These are phyloP conservation scores for Ganoderma boninense DNA, from an alignment of 1,284 basidiomycete genomes.

Conservation along the genomic window DNA sequence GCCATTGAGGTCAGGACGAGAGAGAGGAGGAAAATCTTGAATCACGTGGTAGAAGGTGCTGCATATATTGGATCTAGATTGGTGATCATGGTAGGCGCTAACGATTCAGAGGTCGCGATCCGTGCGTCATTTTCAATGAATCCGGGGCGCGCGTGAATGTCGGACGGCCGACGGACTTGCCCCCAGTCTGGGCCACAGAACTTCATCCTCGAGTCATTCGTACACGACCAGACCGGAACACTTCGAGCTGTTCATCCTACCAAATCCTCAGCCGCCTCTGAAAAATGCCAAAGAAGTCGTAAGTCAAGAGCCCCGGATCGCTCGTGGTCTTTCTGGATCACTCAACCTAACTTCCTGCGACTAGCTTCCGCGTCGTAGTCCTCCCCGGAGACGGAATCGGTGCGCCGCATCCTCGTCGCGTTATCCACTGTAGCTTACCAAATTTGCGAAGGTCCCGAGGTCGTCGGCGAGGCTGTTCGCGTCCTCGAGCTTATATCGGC, in stretches of 20 bases:
- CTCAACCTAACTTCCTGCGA: background rate
- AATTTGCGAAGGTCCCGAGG: slow-evolving; percentile 83
- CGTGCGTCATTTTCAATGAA: background rate
- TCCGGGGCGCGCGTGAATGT: background rate
- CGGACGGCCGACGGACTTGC: slow-evolving; percentile 28
- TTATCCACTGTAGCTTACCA: background rate
- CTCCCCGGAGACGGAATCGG: slow-evolving; percentile 98
- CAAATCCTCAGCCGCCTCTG: background rate
- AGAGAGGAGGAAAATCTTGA: slow-evolving; percentile 25
- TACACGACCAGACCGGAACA: background rate
- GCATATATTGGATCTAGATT: slow-evolving; percentile 21
- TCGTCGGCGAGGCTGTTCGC: slow-evolving; percentile 88
- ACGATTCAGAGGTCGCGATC: background rate
- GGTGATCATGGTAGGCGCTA: background rate
- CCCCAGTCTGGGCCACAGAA: background rate
- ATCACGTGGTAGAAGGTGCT: slow-evolving; percentile 29
- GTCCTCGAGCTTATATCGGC: slow-evolving; percentile 83
- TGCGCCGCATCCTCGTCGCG: slow-evolving; percentile 44
- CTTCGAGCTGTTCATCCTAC: background rate
- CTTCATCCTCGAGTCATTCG: background rate
- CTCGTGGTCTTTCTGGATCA: background rate
- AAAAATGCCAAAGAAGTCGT: slow-evolving; percentile 54
- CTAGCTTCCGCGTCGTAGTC: slow-evolving; percentile 86
- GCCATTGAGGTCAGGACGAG: slow-evolving; percentile 34
- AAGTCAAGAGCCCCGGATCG: slow-evolving; percentile 20